Base-by-base conservation (phyloP, 805 yeast species). In the Phaffomyces antillensis region DNA sequence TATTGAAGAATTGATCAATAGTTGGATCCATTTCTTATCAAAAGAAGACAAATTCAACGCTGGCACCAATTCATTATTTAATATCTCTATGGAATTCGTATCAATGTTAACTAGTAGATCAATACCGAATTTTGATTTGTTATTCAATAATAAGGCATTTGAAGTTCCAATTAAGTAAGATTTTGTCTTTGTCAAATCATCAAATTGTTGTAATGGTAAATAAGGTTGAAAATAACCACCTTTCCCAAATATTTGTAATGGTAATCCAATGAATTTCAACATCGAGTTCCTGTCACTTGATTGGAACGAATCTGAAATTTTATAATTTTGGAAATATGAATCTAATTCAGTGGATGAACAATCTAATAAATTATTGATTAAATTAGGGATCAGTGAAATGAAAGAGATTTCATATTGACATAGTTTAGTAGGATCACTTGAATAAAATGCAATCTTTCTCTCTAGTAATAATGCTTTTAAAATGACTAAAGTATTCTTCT, bases 171-270 rank as follows among this genome's bases (percentile, higher is more conserved):
- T 75, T 58, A 86, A 66, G 52, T 79, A 93, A 59, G 80, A 79
- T 32, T 73, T 67, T 0, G 90, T 75, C 18, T 75, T 72, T 30
- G 68, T 70, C 42, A 93, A 68, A 53, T 85, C 89, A 42, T 84
- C 85, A 45, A 91, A 67, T 59, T 91, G 98, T 62, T 91, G 99
- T 44, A 93, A 67, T 0, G 98, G 95, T n/a, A 90, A 73, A 64
- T 91, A 93, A 2, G 99, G 98, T 53, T 84, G 83, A 72, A 95
- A 90, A 48, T 91, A 73, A 2, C 95, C 89, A 37, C 95, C 95
- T 52, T 78, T 76, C 41, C 88, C 88, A 64, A 93, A 93, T 1
- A 89, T 63, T 54, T 84, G 90, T 41, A 93, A 67, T 0, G 99
- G 99, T 30, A 93, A 69, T 0, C 98, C 99, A 58, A 88, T 75